A percentile compares a stretch with the other conserved stretches of the same genome.
Evolutionary conservation across 306 rosid genomes (phyloP).

Genomic region (Prosopis cineraria): DNA sequence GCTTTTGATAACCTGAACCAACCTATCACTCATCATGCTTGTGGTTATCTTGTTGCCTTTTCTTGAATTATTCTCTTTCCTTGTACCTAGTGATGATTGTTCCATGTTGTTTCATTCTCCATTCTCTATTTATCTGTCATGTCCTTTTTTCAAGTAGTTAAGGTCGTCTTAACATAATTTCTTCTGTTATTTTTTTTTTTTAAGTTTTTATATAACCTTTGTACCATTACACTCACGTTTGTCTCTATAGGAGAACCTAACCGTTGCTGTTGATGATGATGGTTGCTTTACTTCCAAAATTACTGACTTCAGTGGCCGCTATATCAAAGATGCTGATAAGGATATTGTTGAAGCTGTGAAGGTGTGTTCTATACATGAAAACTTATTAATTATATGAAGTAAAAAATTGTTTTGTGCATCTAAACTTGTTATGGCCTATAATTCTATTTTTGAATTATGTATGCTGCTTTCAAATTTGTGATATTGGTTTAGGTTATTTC

Average conservation of each 20-base stretch:
- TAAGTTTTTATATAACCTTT: not conserved
- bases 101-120: constrained; percentile 13
- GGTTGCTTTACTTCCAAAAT: constrained; percentile 85
- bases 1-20: not conserved
- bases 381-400: too few relatives aligned
- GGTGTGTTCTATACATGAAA: constrained; percentile 46
- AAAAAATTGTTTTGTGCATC: constrained; percentile 1
- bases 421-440: not conserved
- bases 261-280: constrained; percentile 96
- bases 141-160: not conserved
- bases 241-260: constrained; percentile 72
- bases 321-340: constrained; percentile 89
- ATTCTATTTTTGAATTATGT: not conserved
- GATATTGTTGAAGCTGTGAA: constrained; percentile 83
- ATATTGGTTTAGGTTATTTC: not conserved
- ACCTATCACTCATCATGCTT: not conserved
- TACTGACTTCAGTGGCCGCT: constrained; percentile 70
- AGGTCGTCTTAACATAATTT: not conserved
- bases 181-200: too few relatives aligned
- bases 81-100: not conserved
- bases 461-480: constrained; percentile 2
- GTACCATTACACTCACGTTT: constrained; percentile 8
- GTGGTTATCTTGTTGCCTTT: too few relatives aligned
- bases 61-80: not conserved
- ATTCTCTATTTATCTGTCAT: not conserved